Conservation (phyloP, 73 alveolate genomes). For the Urostyla sp. region DNA sequence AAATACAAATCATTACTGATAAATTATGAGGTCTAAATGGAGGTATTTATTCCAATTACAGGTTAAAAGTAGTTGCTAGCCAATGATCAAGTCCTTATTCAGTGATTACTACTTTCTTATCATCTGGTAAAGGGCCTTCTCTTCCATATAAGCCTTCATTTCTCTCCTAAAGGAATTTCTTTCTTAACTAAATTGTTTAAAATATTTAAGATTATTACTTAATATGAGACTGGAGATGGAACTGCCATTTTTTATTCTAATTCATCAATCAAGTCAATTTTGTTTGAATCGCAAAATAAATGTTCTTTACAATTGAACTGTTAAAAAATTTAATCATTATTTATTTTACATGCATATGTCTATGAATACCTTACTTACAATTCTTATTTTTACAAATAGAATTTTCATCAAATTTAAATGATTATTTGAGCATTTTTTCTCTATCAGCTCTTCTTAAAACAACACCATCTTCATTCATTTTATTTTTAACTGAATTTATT, state of each 20-base stretch:
- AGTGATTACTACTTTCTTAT: slow-evolving; percentile 31
- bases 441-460: too few species aligned
- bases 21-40: slow-evolving; percentile 43
- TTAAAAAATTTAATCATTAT: too few species aligned
- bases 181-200: slow-evolving; percentile 12
- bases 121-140: slow-evolving; percentile 14
- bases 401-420: too few species aligned
- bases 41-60: slow-evolving; percentile 33
- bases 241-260: slow-evolving; percentile 21
- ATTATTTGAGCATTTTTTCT: too few species aligned
- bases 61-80: slow-evolving; percentile 41
- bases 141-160: background rate
- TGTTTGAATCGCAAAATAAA: background rate
- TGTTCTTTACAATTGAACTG: too few species aligned
- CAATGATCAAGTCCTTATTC: slow-evolving; percentile 41
- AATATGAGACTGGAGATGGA: slow-evolving; percentile 22
- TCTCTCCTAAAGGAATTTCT: slow-evolving; percentile 18
- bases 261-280: slow-evolving; percentile 5
- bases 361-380: too few species aligned
- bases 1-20: slow-evolving; percentile 6
- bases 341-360: too few species aligned
- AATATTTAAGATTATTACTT: background rate
- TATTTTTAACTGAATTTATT: too few species aligned
- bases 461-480: too few species aligned
- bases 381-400: too few species aligned